Base-by-base conservation (phyloP, 116 monocot species). In the Thalassia testudinum region DNA sequence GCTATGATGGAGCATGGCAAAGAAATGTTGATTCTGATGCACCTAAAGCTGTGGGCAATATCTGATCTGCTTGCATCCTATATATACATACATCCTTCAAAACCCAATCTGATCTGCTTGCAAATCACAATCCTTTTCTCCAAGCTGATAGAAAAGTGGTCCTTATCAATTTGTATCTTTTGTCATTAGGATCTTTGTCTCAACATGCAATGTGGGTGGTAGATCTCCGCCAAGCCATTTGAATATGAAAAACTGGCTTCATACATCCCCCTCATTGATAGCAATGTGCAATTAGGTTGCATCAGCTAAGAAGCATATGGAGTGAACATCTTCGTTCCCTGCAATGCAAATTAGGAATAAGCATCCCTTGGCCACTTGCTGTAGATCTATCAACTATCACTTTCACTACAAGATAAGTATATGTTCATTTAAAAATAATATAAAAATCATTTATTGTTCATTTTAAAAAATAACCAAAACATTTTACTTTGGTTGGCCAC, bases 201-300 rank as follows among this genome's bases (percentile, higher is more conserved):
- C 71, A 7, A 82, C 82, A 37, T 82, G 82, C 78, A 82, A 82
- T 68, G 82, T 82, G 47, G 82, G 82, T 28, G 82, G 82, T 7
- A 82, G 65, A 58, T 70, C 77, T 18, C 82, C 82, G 12, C 71
- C 77, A 44, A 62, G 50, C 56, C 42, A 62, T 44, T 47, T 82
- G 50, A 74, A 71, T 45, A 56, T 82, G 1, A 64, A 74, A 4
- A 77, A 77, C 15, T 82, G 77, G 77, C 74, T 82, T 43, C 74
- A 67, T 47, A 16, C 78, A 50, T 77, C 67, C 23, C 59, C 82
- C 6, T 34, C 10, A 34, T 3, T 34, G 30, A 34, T 34, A 34
- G 3, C 10, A 10, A 5, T 34, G 30, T 3, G 30, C 30, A 34
- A 45, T 45, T 45, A n/a, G 45, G 19, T 5, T 45, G 18, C 45